Evolutionary conservation across 768 basidiomycete species (phyloP).

Genomic region (Amanita brunnescens): DNA sequence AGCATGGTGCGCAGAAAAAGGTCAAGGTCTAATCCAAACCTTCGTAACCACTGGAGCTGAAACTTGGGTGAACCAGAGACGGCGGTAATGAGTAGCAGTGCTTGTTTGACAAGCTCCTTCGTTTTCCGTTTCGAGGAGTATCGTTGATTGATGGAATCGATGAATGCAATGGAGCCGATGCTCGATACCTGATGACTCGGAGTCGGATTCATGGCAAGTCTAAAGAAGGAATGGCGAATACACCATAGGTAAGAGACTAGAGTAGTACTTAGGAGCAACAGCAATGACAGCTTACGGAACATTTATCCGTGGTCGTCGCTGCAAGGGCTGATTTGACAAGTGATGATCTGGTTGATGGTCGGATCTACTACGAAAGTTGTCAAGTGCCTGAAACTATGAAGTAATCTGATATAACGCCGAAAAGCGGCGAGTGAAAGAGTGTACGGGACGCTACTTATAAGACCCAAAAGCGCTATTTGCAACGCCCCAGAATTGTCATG

Average conservation of each 20-base stretch:
- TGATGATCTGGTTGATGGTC: not conserved
- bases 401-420: not conserved
- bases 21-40: not conserved
- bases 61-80: constrained; percentile 3
- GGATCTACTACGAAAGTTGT: not conserved
- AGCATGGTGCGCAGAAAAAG: constrained; percentile 1
- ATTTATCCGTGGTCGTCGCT: not conserved
- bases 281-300: not conserved
- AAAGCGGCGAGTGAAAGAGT: not conserved
- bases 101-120: constrained; percentile 5
- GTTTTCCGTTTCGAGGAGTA: constrained; percentile 1
- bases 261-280: too few species aligned
- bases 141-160: constrained; percentile 3
- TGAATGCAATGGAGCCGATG: constrained; percentile 4
- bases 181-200: constrained; percentile 3
- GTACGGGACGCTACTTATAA: not conserved
- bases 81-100: not conserved
- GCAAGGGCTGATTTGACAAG: not conserved
- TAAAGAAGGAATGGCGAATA: not conserved
- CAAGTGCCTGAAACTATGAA: not conserved
- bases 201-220: not conserved
- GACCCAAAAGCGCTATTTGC: not conserved
- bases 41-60: not conserved
- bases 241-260: not conserved
- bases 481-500: not conserved